A percentile compares a stretch with the other conserved stretches of the same genome.
Conservation (phyloP, 257 asterid genomes). For the Knoxia roxburghii region DNA sequence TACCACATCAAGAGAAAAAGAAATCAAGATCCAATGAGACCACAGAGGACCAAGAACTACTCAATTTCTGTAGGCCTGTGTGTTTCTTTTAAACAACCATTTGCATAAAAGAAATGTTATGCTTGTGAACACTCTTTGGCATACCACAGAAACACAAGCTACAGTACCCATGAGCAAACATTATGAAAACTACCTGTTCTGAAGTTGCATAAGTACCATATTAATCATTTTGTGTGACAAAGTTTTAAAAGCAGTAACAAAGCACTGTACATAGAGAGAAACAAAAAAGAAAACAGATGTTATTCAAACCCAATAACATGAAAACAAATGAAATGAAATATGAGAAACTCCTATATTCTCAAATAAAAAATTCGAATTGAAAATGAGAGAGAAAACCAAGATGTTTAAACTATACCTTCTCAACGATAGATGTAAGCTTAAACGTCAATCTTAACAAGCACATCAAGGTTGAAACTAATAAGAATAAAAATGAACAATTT, state of each 20-base stretch:
- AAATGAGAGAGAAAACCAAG: slow-evolving; percentile 6
- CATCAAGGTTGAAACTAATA: slow-evolving; percentile 55
- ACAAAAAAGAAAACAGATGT: slow-evolving; percentile 2
- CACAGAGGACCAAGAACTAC: not conserved
- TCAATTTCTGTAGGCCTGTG: too few species aligned
- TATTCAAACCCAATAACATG: not conserved
- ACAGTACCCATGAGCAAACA: slow-evolving; percentile 1
- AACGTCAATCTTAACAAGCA: slow-evolving; percentile 80
- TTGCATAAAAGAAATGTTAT: too few species aligned
- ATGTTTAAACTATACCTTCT: slow-evolving; percentile 53
- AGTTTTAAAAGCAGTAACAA: slow-evolving; percentile 61
- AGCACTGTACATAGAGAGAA: slow-evolving; percentile 57
- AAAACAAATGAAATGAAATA: not conserved
- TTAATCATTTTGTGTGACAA: slow-evolving; percentile 61
- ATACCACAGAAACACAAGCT: not conserved
- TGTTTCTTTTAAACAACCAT: too few species aligned
- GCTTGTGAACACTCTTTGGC: not conserved
- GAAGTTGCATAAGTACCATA: slow-evolving; percentile 83
- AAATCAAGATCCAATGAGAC: not conserved
- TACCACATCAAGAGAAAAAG: not conserved
- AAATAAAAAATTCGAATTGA: slow-evolving; percentile 1
- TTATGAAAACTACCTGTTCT: slow-evolving; percentile 53
- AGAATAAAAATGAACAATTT: not conserved
- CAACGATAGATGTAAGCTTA: slow-evolving; percentile 88
- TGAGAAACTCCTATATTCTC: not conserved